Percentiles rank a stretch among this genome's conserved stretches.
phyloP scores from a whole-genome alignment of 768 basidiomycete species.

The Tylopilus rubrobrunneus region DNA sequence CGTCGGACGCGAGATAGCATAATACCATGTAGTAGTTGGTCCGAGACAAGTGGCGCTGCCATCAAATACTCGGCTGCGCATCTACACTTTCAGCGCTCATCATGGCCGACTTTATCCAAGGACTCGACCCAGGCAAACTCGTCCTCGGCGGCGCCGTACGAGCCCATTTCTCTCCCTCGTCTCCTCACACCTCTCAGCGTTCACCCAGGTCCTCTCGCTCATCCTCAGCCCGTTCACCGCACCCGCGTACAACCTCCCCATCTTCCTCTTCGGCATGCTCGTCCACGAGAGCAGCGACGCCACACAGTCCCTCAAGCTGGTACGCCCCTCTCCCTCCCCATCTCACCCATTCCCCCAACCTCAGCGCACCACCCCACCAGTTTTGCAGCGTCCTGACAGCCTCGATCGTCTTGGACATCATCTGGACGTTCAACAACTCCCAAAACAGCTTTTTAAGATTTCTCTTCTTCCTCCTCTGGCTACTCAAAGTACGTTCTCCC shows the following conservation, averaged over 20 bases:
- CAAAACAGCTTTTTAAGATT: conserved; percentile 56
- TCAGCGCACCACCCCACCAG: conserved; percentile 31
- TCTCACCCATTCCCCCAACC: not conserved
- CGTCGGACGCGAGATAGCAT: too few species aligned
- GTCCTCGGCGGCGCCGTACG: conserved; percentile 60
- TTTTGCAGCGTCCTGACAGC: conserved; percentile 59
- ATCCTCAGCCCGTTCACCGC: conserved; percentile 48
- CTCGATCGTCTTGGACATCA: conserved; percentile 64
- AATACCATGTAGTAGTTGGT: too few species aligned
- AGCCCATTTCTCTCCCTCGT: not conserved
- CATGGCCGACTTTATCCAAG: conserved; percentile 65
- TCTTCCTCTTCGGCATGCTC: conserved; percentile 76
- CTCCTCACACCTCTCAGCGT: not conserved
- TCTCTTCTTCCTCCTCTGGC: conserved; percentile 49
- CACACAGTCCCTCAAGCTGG: conserved; percentile 59
- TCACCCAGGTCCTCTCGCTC: conserved; percentile 56
- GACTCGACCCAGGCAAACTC: conserved; percentile 69
- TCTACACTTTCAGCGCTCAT: not conserved
- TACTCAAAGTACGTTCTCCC: conserved; percentile 49
- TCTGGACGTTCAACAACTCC: conserved; percentile 59
- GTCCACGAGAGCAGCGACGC: conserved; percentile 68
- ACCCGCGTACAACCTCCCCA: conserved; percentile 76
- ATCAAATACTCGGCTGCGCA: not conserved
- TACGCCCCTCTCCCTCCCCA: conserved; percentile 20
- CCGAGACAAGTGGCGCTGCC: not conserved